Conservation (phyloP, 305 asterid genomes). For the Petunia hybrid region DNA sequence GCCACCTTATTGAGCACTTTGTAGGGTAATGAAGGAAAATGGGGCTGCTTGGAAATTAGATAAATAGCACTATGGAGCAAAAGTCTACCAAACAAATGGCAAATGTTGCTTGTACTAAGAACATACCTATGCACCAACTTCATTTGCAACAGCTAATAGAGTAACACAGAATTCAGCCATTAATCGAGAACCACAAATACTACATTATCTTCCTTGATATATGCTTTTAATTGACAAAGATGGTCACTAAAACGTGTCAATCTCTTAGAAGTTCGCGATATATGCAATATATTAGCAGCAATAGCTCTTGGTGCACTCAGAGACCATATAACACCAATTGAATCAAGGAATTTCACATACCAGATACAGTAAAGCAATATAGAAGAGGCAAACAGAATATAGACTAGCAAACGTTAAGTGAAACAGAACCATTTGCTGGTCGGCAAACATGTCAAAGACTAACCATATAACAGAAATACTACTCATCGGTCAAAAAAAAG, state of each 20-base stretch:
- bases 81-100: constrained; percentile 26
- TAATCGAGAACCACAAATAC: constrained; percentile 6
- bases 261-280: neutral
- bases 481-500: neutral
- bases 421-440: neutral
- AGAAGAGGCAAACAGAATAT: constrained; percentile 1
- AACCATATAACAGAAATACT: neutral
- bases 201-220: neutral
- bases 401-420: neutral
- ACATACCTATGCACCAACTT: constrained; percentile 1
- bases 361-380: neutral
- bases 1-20: constrained; percentile 27
- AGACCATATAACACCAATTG: constrained; percentile 6
- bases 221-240: constrained; percentile 11
- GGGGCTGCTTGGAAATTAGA: constrained; percentile 25
- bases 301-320: neutral
- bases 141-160: neutral
- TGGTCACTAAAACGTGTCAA: neutral
- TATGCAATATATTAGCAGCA: neutral
- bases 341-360: neutral
- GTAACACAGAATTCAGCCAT: constrained; percentile 20
- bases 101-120: constrained; percentile 8
- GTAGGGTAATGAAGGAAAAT: neutral
- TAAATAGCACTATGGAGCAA: constrained; percentile 27
- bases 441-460: neutral